A percentile compares a stretch with the other conserved stretches of the same genome.
Conservation (phyloP, 495 filamentous ascomycete species). For the Bathelium albidoporum region DNA sequence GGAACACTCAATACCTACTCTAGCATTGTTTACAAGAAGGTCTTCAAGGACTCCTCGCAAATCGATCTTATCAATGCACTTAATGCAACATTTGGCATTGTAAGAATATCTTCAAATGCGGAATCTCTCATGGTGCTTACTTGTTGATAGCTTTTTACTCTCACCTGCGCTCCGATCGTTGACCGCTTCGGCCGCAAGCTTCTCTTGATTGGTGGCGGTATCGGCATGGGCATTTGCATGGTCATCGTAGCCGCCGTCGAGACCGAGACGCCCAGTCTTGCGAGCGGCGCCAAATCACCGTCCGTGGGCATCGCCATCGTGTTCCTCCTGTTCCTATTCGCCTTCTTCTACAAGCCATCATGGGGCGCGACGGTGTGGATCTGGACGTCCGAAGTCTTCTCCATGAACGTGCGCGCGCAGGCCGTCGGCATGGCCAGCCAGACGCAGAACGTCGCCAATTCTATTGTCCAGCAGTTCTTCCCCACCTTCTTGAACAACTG, state of each 20-base stretch:
- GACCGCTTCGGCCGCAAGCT: slow-evolving; percentile 50
- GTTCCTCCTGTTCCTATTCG: slow-evolving; percentile 53
- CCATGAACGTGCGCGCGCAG: slow-evolving; percentile 57
- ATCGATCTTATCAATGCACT: slow-evolving; percentile 25
- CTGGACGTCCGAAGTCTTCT: slow-evolving; percentile 56
- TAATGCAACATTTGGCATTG: slow-evolving; percentile 33
- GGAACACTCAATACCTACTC: slow-evolving; percentile 55
- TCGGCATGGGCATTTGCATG: slow-evolving; percentile 48
- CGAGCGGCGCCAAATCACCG: slow-evolving; percentile 40
- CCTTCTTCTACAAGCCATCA: slow-evolving; percentile 60
- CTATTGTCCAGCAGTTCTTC: slow-evolving; percentile 58
- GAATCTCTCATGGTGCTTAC: neutral
- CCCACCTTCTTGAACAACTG: slow-evolving; percentile 50
- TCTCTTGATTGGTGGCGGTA: slow-evolving; percentile 44
- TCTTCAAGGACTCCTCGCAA: slow-evolving; percentile 38
- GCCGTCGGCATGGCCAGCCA: slow-evolving; percentile 60
- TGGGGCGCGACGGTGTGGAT: slow-evolving; percentile 62
- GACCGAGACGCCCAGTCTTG: slow-evolving; percentile 38
- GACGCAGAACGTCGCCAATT: slow-evolving; percentile 55
- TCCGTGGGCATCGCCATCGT: slow-evolving; percentile 55
- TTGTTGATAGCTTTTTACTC: slow-evolving; percentile 14
- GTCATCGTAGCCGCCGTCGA: slow-evolving; percentile 21
- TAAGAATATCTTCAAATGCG: neutral
- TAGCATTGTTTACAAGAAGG: slow-evolving; percentile 53
- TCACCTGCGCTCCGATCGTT: slow-evolving; percentile 26